Percentiles rank a stretch among this genome's conserved stretches.
Evolutionary conservation across 805 yeast species (phyloP).

Genomic region (Ogataea henricii): DNA sequence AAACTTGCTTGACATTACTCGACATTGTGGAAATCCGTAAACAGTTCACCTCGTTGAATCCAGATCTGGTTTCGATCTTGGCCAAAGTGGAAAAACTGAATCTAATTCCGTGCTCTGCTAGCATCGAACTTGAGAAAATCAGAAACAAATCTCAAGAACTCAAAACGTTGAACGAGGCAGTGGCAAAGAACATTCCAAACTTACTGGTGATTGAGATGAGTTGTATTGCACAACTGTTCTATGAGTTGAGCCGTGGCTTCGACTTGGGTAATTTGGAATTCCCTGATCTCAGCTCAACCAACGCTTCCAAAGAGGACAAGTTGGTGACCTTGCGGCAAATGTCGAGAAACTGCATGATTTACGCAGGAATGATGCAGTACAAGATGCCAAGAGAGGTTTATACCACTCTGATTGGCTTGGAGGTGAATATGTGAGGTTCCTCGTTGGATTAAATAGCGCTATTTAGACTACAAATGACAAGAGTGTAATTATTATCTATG

Average conservation of each 20-base stretch:
- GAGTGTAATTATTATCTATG: too few species aligned
- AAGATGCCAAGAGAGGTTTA: conserved; percentile 88
- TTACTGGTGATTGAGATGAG: conserved; percentile 81
- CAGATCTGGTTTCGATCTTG: conserved; percentile 47
- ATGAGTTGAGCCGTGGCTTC: conserved; percentile 43
- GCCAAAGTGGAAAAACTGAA: conserved; percentile 58
- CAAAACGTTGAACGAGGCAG: conserved; percentile 61
- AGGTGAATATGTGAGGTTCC: conserved; percentile 40
- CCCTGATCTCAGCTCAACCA: conserved; percentile 31
- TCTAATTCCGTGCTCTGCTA: conserved; percentile 60
- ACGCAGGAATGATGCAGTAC: conserved; percentile 92
- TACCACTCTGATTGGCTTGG: conserved; percentile 66
- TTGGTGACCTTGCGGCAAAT: conserved; percentile 55
- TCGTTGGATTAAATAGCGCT: too few species aligned
- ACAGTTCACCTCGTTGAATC: conserved; percentile 52
- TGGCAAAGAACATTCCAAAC: conserved; percentile 79
- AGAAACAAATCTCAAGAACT: conserved; percentile 70
- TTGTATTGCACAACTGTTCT: conserved; percentile 61
- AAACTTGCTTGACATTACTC: conserved; percentile 65
- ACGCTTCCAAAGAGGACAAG: conserved; percentile 54
- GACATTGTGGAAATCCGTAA: conserved; percentile 70
- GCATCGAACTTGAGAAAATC: conserved; percentile 55
- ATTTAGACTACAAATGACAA: neutral
- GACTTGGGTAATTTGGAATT: conserved; percentile 17
- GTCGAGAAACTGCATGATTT: conserved; percentile 88